Percentiles rank a stretch among this genome's conserved stretches.
Evolutionary conservation across 805 yeast genomes (phyloP).

Genomic region (Nakazawaea laoshanensis): DNA sequence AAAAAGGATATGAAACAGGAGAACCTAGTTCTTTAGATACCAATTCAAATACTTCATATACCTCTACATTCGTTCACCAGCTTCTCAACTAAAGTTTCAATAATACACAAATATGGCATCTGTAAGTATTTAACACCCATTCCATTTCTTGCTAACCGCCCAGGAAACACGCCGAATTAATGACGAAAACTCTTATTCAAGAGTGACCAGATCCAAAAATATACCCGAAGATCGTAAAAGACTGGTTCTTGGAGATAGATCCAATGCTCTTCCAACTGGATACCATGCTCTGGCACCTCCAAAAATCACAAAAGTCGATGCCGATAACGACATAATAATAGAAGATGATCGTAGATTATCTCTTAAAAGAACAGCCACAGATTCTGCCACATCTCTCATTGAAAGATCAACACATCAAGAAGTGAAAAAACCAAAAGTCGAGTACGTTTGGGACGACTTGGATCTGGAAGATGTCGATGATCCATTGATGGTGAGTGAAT

Average conservation of each 20-base stretch:
- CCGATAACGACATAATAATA: background rate
- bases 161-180: slow-evolving; percentile 10
- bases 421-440: slow-evolving; percentile 24
- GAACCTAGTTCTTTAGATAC: too few species aligned
- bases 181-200: slow-evolving; percentile 9
- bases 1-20: background rate
- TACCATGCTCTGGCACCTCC: too few species aligned
- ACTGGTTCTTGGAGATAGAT: slow-evolving; percentile 10
- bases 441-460: slow-evolving; percentile 61
- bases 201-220: slow-evolving; percentile 10
- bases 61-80: too few species aligned
- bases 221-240: slow-evolving; percentile 8
- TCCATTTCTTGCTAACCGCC: slow-evolving; percentile 1
- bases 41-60: too few species aligned
- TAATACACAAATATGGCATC: slow-evolving; percentile 8
- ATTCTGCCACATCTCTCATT: slow-evolving; percentile 33
- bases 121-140: slow-evolving; percentile 4
- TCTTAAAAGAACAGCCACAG: slow-evolving; percentile 48
- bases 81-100: too few species aligned
- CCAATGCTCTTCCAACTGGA: slow-evolving; percentile 2
- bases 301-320: too few species aligned
- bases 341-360: slow-evolving; percentile 17
- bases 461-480: slow-evolving; percentile 66
- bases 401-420: slow-evolving; percentile 19
- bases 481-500: slow-evolving; percentile 87